Conservation (phyloP, 2,329 filamentous ascomycete species). For the Tricladium varicosporioides region DNA sequence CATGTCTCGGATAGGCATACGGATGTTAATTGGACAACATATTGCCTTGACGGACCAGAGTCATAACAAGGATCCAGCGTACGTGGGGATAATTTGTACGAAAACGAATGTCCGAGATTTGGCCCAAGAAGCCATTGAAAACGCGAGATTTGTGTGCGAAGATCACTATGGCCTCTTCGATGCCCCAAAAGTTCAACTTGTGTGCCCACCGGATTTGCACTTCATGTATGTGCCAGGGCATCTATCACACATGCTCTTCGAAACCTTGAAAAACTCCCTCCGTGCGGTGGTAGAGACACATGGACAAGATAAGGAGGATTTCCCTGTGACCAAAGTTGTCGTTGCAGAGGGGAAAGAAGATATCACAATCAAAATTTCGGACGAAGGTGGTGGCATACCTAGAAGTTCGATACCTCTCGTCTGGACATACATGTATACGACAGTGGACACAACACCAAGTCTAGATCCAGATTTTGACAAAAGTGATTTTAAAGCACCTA, state of each 20-base stretch:
- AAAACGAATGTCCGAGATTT: slow-evolving; percentile 96
- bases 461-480: slow-evolving; percentile 98
- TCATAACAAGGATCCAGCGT: slow-evolving; percentile 83
- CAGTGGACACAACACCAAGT: slow-evolving; percentile 91
- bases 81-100: slow-evolving; percentile 98
- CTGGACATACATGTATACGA: slow-evolving; percentile 99
- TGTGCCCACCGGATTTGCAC: slow-evolving; percentile 89
- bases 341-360: slow-evolving; percentile 97
- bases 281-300: slow-evolving; percentile 95
- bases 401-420: slow-evolving; percentile 90
- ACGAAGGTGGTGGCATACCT: slow-evolving; percentile 95
- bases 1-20: slow-evolving; percentile 98
- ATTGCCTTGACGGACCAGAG: slow-evolving; percentile 94
- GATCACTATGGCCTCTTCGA: slow-evolving; percentile 98
- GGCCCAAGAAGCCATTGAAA: slow-evolving; percentile 95
- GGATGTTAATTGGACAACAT: slow-evolving; percentile 98
- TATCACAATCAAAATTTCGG: slow-evolving; percentile 97
- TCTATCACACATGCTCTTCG: slow-evolving; percentile 98
- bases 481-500: slow-evolving; percentile 97
- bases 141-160: slow-evolving; percentile 97
- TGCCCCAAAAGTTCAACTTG: slow-evolving; percentile 91
- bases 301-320: slow-evolving; percentile 91
- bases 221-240: slow-evolving; percentile 99
- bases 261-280: slow-evolving; percentile 97
- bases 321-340: slow-evolving; percentile 95